Evolutionary conservation across 2,329 filamentous ascomycete species (phyloP).

Genomic region (Xylaria sp.): DNA sequence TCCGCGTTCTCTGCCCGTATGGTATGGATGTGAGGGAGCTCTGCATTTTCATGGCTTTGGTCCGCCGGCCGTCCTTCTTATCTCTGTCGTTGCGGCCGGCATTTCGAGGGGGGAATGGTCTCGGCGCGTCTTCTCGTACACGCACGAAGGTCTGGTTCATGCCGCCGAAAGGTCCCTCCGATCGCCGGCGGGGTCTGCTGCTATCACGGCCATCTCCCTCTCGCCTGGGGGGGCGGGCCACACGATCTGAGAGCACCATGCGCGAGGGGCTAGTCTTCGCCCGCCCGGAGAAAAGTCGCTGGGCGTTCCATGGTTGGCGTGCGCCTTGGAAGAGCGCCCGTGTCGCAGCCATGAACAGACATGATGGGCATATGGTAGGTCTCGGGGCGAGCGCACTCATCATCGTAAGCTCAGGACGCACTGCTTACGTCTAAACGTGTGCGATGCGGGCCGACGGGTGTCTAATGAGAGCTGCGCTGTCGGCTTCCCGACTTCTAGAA

Average conservation of each 20-base stretch:
- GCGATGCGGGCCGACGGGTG: slow-evolving; percentile 12
- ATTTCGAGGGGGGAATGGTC: slow-evolving; percentile 35
- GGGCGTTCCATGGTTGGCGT: slow-evolving; percentile 41
- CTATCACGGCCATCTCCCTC: slow-evolving; percentile 49
- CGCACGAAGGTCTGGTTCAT: slow-evolving; percentile 67
- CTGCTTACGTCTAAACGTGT: background rate
- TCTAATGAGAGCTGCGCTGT: slow-evolving; percentile 11
- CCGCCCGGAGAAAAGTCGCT: slow-evolving; percentile 42
- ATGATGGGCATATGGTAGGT: slow-evolving; percentile 48
- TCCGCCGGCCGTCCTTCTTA: slow-evolving; percentile 62
- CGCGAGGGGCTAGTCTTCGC: slow-evolving; percentile 58
- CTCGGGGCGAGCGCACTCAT: slow-evolving; percentile 42
- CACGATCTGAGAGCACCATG: slow-evolving; percentile 68
- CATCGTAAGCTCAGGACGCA: slow-evolving; percentile 22
- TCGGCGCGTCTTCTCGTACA: slow-evolving; percentile 45
- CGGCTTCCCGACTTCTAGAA: slow-evolving; percentile 1
- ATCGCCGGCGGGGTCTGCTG: slow-evolving; percentile 53
- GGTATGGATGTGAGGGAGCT: slow-evolving; percentile 78
- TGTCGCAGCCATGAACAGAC: slow-evolving; percentile 41
- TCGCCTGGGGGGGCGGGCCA: slow-evolving; percentile 55
- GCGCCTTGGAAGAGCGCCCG: slow-evolving; percentile 32
- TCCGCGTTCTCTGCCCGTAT: slow-evolving; percentile 70
- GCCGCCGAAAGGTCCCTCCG: slow-evolving; percentile 63
- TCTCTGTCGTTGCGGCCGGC: slow-evolving; percentile 25
- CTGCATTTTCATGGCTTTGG: slow-evolving; percentile 96